Evolutionary conservation across 129 eudicot species (phyloP), one percentile per base, ranked within the genome.

Genomic region (Mikania micrantha): DNA sequence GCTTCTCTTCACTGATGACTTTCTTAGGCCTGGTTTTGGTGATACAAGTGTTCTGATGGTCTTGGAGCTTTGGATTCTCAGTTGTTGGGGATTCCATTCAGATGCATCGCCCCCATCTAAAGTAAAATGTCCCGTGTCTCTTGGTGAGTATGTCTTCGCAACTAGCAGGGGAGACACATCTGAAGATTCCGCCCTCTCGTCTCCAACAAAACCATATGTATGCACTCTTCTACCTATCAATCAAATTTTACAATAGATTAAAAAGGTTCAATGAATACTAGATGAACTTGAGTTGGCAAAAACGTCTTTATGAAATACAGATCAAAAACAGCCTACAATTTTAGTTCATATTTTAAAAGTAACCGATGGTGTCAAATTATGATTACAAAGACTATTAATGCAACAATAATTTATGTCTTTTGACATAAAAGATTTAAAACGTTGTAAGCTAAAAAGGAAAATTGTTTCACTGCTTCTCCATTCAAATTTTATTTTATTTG

Each of bases 201-300:
- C 97, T 73, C 90, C 85, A 32, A 73, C 64, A 32, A 32, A 32
- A 48, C 84, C 65, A 54, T 36, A 59, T 28, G 79, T 74, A 70
- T 81, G 76, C 25, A 81, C 66, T 83, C 90, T 85, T 72, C 88
- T 82, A 77, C 95, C 92, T 82, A 81, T 69, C 19, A 56, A 32
- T 56, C 61, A 64, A 63, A 47, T 21, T 11, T 4, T 42, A 49
- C 32, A 16, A 28, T 45, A 57, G 24, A 44, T 9, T 63, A 24
- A 40, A 63, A 39, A 11, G 45, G 15, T 40, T 9, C 50, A 44
- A 44, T 5, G 5, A n/a, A 44, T 44, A n/a, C 4, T 44, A 44
- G 21, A 44, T n/a, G 50, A 44, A 44, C 16, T n/a, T 44, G 24
- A 47, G 54, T 17, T 47, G 22, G 54, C 7, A 16, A 17, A 17